Evolutionary conservation across 2,329 filamentous ascomycete genomes (phyloP).

Genomic region (Fusarium fujikuroi): DNA sequence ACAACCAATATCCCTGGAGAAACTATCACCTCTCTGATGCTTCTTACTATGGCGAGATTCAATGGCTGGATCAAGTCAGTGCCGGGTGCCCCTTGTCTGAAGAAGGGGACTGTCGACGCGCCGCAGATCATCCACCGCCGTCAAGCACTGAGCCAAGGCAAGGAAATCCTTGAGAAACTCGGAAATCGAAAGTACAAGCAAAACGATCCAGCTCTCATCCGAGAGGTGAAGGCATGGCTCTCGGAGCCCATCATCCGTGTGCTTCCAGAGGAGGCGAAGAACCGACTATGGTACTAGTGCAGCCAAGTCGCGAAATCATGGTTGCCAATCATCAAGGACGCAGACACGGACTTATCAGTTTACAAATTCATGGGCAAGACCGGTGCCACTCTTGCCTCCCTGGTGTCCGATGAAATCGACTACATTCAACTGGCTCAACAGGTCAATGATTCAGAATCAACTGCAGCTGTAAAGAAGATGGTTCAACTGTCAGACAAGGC

Average conservation of each 20-base stretch:
- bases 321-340: neutral
- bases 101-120: neutral
- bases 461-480: neutral
- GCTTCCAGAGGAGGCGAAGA: constrained; percentile 8
- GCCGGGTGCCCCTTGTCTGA: neutral
- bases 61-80: neutral
- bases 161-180: neutral
- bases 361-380: neutral
- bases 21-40: neutral
- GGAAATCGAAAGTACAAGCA: constrained; percentile 4
- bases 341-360: neutral
- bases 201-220: neutral
- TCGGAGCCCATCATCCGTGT: neutral
- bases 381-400: neutral
- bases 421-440: neutral
- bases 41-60: neutral
- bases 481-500: neutral
- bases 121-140: neutral
- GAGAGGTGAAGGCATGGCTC: constrained; percentile 2
- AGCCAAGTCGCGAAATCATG: constrained; percentile 1
- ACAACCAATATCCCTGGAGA: neutral
- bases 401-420: neutral
- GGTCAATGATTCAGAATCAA: neutral
- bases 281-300: constrained; percentile 8
- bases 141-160: neutral